Evolutionary conservation across 805 yeast species (phyloP), one percentile per base, ranked within the genome.

Genomic region (Cyberlindnera maclurae): DNA sequence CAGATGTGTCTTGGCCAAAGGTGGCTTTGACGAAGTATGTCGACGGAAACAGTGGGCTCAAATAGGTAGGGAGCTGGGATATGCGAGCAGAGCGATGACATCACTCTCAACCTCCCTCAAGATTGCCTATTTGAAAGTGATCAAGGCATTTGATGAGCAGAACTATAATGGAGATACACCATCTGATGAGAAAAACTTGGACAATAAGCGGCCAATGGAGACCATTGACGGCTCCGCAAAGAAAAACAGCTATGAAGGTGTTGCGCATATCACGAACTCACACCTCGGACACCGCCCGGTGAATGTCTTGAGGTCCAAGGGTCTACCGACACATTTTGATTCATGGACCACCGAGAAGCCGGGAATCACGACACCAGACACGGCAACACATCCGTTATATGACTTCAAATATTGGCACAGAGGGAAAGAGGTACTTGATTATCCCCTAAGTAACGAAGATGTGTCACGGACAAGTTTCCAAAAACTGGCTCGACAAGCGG

Each of bases 41-140:
- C 58, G 69, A 39, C 71, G 71, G 40, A 82, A 82, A 51, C 64
- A 75, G 33, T 86, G 95, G 96, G 87, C 87, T 1, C 87, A 82
- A 52, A 72, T 86, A 9, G 90, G 90, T 12, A 67, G 88, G 39
- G 95, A 84, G 49, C 61, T 86, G 36, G 94, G 95, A 0, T 82
- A 79, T 54, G 24, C 24, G 8, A 71, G 76, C 26, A 71, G 77
- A 47, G 77, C 79, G 37, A 78, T 80, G 73, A 78, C 84, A 26
- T 79, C 87, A 11, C 57, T 82, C 33, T 77, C 86, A 12, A 73
- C 87, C 12, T 72, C 87, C 1, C 61, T 83, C 43, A 75, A 80
- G 51, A 58, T 75, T 2, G 73, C 82, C 1, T 80, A 79, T 50
- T 67, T 68, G 42, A 68, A 71, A 43, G 61, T 70, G 13, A 45